Percentiles rank a stretch among this genome's conserved stretches.
These are phyloP conservation scores for Xerocomus amazonicus DNA, from an alignment of 1,284 basidiomycete species.

Conservation along the genomic window DNA sequence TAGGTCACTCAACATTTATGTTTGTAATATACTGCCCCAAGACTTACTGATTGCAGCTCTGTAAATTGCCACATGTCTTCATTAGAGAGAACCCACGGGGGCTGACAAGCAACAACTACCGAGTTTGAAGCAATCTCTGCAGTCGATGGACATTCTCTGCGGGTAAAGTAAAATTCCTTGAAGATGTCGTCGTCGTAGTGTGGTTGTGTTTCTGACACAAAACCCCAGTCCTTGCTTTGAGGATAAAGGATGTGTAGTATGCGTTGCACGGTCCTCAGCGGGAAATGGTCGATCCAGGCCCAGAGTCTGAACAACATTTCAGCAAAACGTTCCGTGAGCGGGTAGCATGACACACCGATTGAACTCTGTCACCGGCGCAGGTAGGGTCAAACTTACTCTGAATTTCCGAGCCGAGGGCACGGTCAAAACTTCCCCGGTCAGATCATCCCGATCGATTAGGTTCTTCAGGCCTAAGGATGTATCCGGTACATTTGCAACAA, in stretches of 20 bases:
- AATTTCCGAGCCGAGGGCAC: conserved; percentile 35
- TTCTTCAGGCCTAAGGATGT: conserved; percentile 25
- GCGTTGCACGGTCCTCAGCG: conserved; percentile 42
- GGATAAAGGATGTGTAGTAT: conserved; percentile 41
- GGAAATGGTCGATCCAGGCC: conserved; percentile 41
- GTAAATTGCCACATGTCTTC: conserved; percentile 42
- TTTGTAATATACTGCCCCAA: neutral
- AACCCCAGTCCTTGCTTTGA: conserved; percentile 33
- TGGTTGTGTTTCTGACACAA: conserved; percentile 25
- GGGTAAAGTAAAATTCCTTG: conserved; percentile 38
- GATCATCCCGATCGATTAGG: conserved; percentile 26
- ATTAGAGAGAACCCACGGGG: conserved; percentile 45
- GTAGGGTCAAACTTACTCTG: conserved; percentile 22
- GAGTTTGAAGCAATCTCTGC: conserved; percentile 30
- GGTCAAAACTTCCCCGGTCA: conserved; percentile 28
- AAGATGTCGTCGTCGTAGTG: conserved; percentile 37
- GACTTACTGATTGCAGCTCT: conserved; percentile 33
- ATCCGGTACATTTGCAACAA: conserved; percentile 28
- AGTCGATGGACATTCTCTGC: conserved; percentile 15
- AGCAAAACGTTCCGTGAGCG: neutral
- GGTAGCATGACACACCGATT: conserved; percentile 22
- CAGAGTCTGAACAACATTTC: conserved; percentile 29
- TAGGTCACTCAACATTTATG: conserved; percentile 10
- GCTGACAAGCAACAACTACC: conserved; percentile 42
- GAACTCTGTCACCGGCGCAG: conserved; percentile 34